Base-by-base conservation (phyloP, 768 basidiomycete genomes). In the Lactifluus pinguis region DNA sequence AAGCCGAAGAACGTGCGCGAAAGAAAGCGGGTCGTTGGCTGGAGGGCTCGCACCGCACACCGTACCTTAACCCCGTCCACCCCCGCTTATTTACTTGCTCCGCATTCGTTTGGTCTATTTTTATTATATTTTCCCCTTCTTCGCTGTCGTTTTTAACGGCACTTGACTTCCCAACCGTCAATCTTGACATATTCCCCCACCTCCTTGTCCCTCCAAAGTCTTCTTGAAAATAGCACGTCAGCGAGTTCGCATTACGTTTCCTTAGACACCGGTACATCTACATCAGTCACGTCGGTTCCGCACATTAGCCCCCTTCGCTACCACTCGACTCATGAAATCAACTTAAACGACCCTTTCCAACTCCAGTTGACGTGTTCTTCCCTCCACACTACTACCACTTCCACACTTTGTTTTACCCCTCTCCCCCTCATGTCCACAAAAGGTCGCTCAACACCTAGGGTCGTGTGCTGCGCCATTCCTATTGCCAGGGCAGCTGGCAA, bases 381-480 rank as follows among this genome's bases (percentile, higher is more conserved):
- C 53, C 52, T 41, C 39, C 41, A 3, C 59, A 14, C 49, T 29
- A 41, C 21, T 49, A 34, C 34, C 25, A 53, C 32, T 39, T 36
- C 30, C 59, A 51, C 45, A 25, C 25, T 25, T 25, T 41, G 13
- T 54, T 50, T 49, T 50, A 14, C 32, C 59, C 61, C 8, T 17
- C 61, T 52, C 48, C 53, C 50, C 49, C 29, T 51, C 38, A 64
- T 64, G 65, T 62, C 66, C 48, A 81, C 83, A 66, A 90, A 91
- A 79, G 89, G 88, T 69, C 84, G 90, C 66, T 74, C 85, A 57
- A 81, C 82, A 53, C 91, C 91, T 57, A 87, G 91, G 71, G 80
- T 93, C 72, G 91, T 93, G 67, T 93, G 91, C 74, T 92, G 91
- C 71, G 91, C 91, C 53, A 93, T 93, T 59, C 91, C 91, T 57